Conservation (phyloP, 768 basidiomycete genomes). For the Rhodotorula sphaerocarpa region DNA sequence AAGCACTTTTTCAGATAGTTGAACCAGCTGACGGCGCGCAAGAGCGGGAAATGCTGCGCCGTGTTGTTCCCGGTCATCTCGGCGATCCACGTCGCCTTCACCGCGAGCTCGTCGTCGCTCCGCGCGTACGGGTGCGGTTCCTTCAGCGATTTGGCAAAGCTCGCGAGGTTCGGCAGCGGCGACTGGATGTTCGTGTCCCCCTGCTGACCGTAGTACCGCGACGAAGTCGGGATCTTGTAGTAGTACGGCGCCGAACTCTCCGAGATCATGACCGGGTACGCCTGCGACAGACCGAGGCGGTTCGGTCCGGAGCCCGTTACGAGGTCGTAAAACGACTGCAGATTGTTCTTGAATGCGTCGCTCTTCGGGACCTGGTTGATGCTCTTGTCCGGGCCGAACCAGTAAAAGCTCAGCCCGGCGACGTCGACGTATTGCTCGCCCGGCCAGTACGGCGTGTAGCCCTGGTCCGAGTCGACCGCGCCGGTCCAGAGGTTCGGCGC, state of each 20-base stretch:
- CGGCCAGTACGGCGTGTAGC: slow-evolving; percentile 30
- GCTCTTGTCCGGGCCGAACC: slow-evolving; percentile 13
- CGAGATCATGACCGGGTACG: slow-evolving; percentile 23
- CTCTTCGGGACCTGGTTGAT: slow-evolving; percentile 11
- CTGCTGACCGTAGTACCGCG: slow-evolving; percentile 7
- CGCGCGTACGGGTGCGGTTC: slow-evolving; percentile 1
- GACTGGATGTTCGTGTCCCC: slow-evolving; percentile 21
- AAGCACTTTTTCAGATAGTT: slow-evolving; percentile 27
- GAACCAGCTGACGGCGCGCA: slow-evolving; percentile 17
- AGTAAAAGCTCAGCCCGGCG: slow-evolving; percentile 30
- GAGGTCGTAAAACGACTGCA: slow-evolving; percentile 28
- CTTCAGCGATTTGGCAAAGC: slow-evolving; percentile 3
- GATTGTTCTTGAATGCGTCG: slow-evolving; percentile 3
- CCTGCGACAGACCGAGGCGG: slow-evolving; percentile 12
- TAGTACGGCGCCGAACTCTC: slow-evolving; percentile 32
- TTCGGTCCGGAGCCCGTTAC: slow-evolving; percentile 9
- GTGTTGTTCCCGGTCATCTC: slow-evolving; percentile 26
- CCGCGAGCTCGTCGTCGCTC: slow-evolving; percentile 25
- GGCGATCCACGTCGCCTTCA: slow-evolving; percentile 31
- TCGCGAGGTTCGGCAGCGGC: slow-evolving; percentile 17
- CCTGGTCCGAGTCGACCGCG: slow-evolving; percentile 2
- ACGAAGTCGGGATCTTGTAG: slow-evolving; percentile 15
- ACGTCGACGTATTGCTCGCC: slow-evolving; percentile 33
- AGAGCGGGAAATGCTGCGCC: slow-evolving; percentile 18
- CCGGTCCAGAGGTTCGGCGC: slow-evolving; percentile 31